Base-by-base conservation (phyloP, 371 early-diverging fungal genomes). In the Rhizopus sp. region DNA sequence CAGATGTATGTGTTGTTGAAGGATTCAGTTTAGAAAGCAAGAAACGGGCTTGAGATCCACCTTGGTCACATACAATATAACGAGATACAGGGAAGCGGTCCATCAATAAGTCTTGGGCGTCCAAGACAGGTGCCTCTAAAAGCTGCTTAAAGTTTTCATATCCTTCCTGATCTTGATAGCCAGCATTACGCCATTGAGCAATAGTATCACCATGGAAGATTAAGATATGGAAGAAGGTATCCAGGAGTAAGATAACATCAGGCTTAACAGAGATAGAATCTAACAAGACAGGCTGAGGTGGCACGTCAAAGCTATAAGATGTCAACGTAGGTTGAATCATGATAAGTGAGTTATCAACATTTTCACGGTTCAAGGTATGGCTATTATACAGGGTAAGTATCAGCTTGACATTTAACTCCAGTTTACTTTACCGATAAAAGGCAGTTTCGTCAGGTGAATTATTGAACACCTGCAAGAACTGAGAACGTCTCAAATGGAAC, bases 291-390 rank as follows among this genome's bases (percentile, higher is more conserved):
- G 99, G 99, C 31, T 87, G 84, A 16, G 99, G 93, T 32, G 92
- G 87, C 10, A 84, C 88, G 41, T 95, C 91, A 63, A 98, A 95
- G 16, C 88, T 83, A 70, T 95, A 99, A 9, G 94, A 88, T 72
- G 93, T 94, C 55, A 99, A 79, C 0, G 98, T 94, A 1, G 99
- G 99, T 72, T 99, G 97, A 54, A 99, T 99, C 97, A 99, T 98
- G 56, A 98, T 96, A 35, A 99, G 79, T 34, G 97, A 94, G 66
- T 93, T 95, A 77, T 93, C 92, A 35, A 93, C 92, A 75, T 96
- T 95, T 73, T 97, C 99, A 45, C 90, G 88, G 77, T 93, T 94
- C 69, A 99, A 64, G 7, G 93, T 87, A 69, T 98, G 96, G 30
- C 95, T 88, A 70, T 10, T 55, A 16, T 31, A 30, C 17, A 46